A percentile compares a stretch with the other conserved stretches of the same genome.
These are phyloP conservation scores for Geotrichum histeridarum DNA, from an alignment of 1,139 yeast genomes.

Conservation along the genomic window DNA sequence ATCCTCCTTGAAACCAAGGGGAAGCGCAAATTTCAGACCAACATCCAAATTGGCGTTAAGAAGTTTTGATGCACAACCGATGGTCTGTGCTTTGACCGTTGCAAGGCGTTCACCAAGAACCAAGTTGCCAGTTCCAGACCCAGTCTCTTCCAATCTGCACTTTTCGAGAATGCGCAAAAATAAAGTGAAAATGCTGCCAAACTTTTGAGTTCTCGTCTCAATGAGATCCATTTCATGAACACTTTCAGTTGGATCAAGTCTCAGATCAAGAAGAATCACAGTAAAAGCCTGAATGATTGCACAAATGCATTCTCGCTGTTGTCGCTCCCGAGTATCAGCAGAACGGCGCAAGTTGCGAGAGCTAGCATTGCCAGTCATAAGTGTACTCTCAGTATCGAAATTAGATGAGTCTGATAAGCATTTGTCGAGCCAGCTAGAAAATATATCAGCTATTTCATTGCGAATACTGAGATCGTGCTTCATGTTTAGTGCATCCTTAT, in stretches of 20 bases:
- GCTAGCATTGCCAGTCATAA: background rate
- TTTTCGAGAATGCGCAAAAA: slow-evolving; percentile 70
- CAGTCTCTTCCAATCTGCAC: slow-evolving; percentile 38
- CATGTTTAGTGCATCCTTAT: slow-evolving; percentile 30
- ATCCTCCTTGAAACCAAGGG: slow-evolving; percentile 72
- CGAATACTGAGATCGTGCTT: slow-evolving; percentile 59
- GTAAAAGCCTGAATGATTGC: slow-evolving; percentile 28
- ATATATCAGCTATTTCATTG: slow-evolving; percentile 55
- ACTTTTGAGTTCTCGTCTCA: slow-evolving; percentile 58
- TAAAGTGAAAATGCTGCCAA: slow-evolving; percentile 67
- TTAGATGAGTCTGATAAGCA: slow-evolving; percentile 8
- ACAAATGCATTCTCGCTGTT: slow-evolving; percentile 27
- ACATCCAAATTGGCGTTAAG: slow-evolving; percentile 70
- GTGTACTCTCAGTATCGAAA: slow-evolving; percentile 9
- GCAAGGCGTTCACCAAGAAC: slow-evolving; percentile 44
- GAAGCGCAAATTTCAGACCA: slow-evolving; percentile 70
- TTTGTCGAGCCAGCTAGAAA: slow-evolving; percentile 60
- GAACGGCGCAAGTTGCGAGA: slow-evolving; percentile 6
- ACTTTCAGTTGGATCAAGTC: slow-evolving; percentile 36
- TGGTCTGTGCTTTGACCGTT: slow-evolving; percentile 58
- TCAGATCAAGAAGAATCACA: slow-evolving; percentile 29
- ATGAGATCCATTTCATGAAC: slow-evolving; percentile 48
- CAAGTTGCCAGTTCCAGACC: slow-evolving; percentile 15
- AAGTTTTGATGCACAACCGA: slow-evolving; percentile 61
- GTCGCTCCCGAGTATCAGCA: slow-evolving; percentile 21